A percentile compares a stretch with the other conserved stretches of the same genome.
phyloP scores from a whole-genome alignment of 1,284 basidiomycete genomes.

The Cryptococcus hybrid region DNA sequence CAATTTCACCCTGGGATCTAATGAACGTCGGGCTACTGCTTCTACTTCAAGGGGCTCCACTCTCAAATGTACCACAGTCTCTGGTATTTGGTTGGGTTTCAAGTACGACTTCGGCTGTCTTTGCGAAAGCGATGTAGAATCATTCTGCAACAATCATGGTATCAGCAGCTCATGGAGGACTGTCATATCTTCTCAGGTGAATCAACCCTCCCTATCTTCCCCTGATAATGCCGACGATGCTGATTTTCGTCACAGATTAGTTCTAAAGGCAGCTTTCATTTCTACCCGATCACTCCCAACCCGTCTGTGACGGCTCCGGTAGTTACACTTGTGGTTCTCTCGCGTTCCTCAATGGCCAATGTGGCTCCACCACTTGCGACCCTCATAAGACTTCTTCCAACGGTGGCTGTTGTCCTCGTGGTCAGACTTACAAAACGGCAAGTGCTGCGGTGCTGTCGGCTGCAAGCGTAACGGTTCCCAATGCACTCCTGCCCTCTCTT shows the following conservation, averaged over 20 bases:
- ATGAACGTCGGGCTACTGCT: too few species aligned
- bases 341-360: slow-evolving; percentile 16
- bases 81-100: slow-evolving; percentile 12
- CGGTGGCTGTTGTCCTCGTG: slow-evolving; percentile 33
- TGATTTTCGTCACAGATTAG: slow-evolving; percentile 12
- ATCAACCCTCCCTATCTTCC: slow-evolving; percentile 2
- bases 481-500: slow-evolving; percentile 23
- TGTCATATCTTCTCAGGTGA: slow-evolving; percentile 23
- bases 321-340: slow-evolving; percentile 31
- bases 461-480: slow-evolving; percentile 14
- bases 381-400: slow-evolving; percentile 21
- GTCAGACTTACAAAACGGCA: slow-evolving; percentile 30
- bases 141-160: slow-evolving; percentile 24
- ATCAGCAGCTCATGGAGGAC: slow-evolving; percentile 17
- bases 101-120: slow-evolving; percentile 38
- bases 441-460: slow-evolving; percentile 29
- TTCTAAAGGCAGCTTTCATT: slow-evolving; percentile 8
- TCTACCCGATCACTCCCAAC: slow-evolving; percentile 33
- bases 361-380: slow-evolving; percentile 15
- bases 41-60: slow-evolving; percentile 1
- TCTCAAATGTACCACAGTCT: slow-evolving; percentile 23
- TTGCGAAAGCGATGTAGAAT: slow-evolving; percentile 27
- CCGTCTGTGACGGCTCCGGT: slow-evolving; percentile 32
- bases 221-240: neutral
- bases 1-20: slow-evolving; percentile 14